Conservation (phyloP, 352 stramenopile species). For the Pythium rhizo-oryzae region DNA sequence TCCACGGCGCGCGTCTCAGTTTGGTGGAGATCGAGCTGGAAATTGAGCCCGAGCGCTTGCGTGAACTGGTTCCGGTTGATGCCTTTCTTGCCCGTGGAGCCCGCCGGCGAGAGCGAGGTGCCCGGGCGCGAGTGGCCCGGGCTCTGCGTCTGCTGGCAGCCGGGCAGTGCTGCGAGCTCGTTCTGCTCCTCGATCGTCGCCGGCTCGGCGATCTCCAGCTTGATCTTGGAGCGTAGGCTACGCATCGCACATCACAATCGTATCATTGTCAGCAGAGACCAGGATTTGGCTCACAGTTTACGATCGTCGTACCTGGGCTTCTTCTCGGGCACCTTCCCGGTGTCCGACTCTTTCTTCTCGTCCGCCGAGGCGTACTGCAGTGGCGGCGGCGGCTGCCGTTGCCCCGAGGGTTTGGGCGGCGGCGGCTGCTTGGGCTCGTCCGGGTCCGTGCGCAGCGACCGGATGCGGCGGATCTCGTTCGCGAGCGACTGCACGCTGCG, state of each 20-base stretch:
- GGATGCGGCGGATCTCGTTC: constrained; percentile 79
- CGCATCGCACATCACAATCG: not conserved
- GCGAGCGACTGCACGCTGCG: constrained; percentile 81
- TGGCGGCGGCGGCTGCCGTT: constrained; percentile 18
- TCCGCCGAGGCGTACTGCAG: constrained; percentile 15
- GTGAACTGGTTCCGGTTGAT: constrained; percentile 74
- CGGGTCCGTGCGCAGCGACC: constrained; percentile 55
- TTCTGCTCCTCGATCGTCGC: constrained; percentile 35
- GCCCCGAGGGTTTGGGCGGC: constrained; percentile 14
- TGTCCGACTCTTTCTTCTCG: constrained; percentile 35
- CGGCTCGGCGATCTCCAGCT: constrained; percentile 67
- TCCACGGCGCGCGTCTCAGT: constrained; percentile 58
- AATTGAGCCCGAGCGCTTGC: constrained; percentile 62
- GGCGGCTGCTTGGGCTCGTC: constrained; percentile 24
- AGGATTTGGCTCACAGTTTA: no score
- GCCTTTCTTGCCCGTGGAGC: constrained; percentile 60
- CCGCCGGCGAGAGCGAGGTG: constrained; percentile 34
- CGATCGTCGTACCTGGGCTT: constrained; percentile 57
- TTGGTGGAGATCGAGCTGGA: constrained; percentile 73
- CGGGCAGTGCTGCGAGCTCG: constrained; percentile 29
- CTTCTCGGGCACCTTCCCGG: constrained; percentile 46
- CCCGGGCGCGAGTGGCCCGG: constrained; percentile 43
- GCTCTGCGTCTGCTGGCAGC: constrained; percentile 45
- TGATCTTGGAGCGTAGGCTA: constrained; percentile 65
- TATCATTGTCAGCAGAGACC: not conserved